Base-by-base conservation (phyloP, 441 rosid genomes). In the Raphanus hybrid region DNA sequence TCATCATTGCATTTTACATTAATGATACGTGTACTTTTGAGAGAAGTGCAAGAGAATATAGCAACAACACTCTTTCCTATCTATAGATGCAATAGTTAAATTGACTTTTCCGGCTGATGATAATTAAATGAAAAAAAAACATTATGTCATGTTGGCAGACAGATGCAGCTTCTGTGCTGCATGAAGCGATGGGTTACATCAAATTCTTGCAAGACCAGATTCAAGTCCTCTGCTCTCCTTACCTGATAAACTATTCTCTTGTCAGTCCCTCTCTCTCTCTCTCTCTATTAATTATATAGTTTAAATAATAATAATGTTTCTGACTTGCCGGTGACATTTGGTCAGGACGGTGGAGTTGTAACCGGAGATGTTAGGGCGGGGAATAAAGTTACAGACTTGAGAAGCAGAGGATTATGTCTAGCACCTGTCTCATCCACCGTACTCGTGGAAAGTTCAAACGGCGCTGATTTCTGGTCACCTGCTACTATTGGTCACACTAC, bases 161-260 rank as follows among this genome's bases (percentile, higher is more conserved):
- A 20, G 98, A 90, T 82, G 89, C 95, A 39, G 94, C 98, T 32
- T 90, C 97, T 3, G 98, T 94, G 76, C 84, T 94, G 27, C 95
- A 94, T 83, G 97, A 94, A 83, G 97, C 98, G 68, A 90, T 89
- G 95, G 98, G 97, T 80, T 94, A 91, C 43, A 94, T 94, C 86
- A 88, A 86, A 85, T 92, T 94, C 78, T 83, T 94, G 78, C 97
- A 94, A 18, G 95, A 94, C 3, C 98, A 94, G 85, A 87, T 94
- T 75, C 94, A 91, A 84, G 97, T 88, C 39, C 90, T 94, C 12
- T 85, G 90, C 74, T 86, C 93, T 73, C 96, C 97, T 68, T 92
- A 94, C 78, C 87, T 92, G 2, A 71, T 65, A 73, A 89, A 86
- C 71, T 84, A 77, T 70, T 70, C 64, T 69, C 85, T 76, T 70